Conservation (phyloP, 2,329 filamentous ascomycete genomes). For the Dactylellina cionopaga region DNA sequence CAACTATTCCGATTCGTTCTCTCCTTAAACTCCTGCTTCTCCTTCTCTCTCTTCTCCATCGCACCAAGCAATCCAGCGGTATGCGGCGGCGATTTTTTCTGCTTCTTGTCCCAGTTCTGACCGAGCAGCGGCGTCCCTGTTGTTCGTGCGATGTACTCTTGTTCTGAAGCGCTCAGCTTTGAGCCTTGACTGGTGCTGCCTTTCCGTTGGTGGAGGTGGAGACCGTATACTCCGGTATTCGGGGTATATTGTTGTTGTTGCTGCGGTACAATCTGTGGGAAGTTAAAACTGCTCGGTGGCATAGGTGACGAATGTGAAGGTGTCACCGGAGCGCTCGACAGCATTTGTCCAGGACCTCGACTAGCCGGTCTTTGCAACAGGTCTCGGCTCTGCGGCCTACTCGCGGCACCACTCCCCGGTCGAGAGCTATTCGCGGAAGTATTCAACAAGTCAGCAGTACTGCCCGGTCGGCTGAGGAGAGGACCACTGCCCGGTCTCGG, state of each 20-base stretch:
- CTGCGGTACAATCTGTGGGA: slow-evolving; percentile 40
- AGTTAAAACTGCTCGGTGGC: slow-evolving; percentile 16
- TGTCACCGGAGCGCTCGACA: background rate
- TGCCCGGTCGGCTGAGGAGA: background rate
- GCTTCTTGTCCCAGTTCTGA: slow-evolving; percentile 57
- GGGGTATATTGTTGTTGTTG: too few species aligned
- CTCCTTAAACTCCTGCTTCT: slow-evolving; percentile 74
- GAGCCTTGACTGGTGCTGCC: slow-evolving; percentile 58
- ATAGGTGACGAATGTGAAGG: slow-evolving; percentile 5
- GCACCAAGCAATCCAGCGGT: slow-evolving; percentile 77
- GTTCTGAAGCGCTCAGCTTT: slow-evolving; percentile 83
- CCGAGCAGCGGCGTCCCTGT: slow-evolving; percentile 78
- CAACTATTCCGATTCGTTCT: slow-evolving; percentile 66
- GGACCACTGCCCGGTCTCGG: background rate
- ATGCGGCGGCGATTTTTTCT: slow-evolving; percentile 65
- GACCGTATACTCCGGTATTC: too few species aligned
- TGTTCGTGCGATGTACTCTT: slow-evolving; percentile 84
- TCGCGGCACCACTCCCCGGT: slow-evolving; percentile 7
- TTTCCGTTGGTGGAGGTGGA: slow-evolving; percentile 59
- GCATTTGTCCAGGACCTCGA: background rate
- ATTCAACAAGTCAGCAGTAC: slow-evolving; percentile 17
- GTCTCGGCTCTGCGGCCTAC: slow-evolving; percentile 9
- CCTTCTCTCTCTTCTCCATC: slow-evolving; percentile 81
- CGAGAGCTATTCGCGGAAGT: background rate
- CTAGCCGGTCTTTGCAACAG: slow-evolving; percentile 18